These are phyloP conservation scores for Hypoxylon sp. DNA, from an alignment of 2,329 filamentous ascomycete genomes.

Conservation along the genomic window DNA sequence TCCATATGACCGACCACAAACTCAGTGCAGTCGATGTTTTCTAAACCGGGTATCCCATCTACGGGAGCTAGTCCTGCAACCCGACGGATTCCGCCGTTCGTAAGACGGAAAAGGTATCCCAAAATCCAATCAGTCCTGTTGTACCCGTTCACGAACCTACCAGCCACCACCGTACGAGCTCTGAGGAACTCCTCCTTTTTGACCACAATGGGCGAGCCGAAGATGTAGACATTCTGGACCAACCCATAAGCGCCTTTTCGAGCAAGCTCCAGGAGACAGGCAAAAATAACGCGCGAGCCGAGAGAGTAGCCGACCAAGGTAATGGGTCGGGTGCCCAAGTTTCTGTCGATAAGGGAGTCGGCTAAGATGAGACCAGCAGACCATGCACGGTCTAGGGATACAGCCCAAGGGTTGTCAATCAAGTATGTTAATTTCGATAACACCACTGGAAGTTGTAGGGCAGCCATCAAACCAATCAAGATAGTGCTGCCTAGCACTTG, in stretches of 20 bases:
- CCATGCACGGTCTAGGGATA: conserved; percentile 92
- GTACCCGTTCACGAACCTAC: conserved; percentile 96
- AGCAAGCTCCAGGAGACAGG: conserved; percentile 88
- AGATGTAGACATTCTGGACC: conserved; percentile 95
- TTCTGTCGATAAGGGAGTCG: conserved; percentile 92
- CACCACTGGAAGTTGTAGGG: conserved; percentile 90
- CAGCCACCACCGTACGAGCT: conserved; percentile 85
- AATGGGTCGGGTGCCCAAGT: conserved; percentile 89
- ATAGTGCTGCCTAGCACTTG: conserved; percentile 94
- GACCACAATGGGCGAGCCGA: conserved; percentile 91
- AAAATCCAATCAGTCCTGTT: conserved; percentile 97
- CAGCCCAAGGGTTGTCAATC: conserved; percentile 98
- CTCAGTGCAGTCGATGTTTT: conserved; percentile 91
- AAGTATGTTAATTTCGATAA: conserved; percentile 95
- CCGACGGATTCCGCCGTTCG: conserved; percentile 89
- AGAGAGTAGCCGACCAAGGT: conserved; percentile 96
- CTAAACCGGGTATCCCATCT: conserved; percentile 81
- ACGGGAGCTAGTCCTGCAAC: conserved; percentile 87
- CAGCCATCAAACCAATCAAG: conserved; percentile 89
- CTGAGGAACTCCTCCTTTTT: conserved; percentile 91
- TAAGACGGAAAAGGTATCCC: conserved; percentile 94
- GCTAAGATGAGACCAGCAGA: conserved; percentile 92
- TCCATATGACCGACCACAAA: conserved; percentile 95
- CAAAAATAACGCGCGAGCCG: conserved; percentile 92
- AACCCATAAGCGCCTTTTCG: conserved; percentile 87